phyloP scores from a whole-genome alignment of 2,329 filamentous ascomycete genomes.

The Neopestalotiopsis rosae region DNA sequence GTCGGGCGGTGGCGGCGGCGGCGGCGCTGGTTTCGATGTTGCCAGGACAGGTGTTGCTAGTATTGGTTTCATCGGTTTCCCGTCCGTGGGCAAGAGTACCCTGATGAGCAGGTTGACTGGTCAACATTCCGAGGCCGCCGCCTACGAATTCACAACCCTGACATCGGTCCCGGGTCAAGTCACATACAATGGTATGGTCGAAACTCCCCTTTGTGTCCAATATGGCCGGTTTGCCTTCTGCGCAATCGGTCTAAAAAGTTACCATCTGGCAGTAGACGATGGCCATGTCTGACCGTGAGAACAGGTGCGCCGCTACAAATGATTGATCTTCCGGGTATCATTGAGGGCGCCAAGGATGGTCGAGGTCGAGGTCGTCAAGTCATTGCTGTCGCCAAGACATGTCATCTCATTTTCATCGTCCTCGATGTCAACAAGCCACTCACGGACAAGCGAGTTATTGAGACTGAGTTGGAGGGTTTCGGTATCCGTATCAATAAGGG shows the following conservation, averaged over 20 bases:
- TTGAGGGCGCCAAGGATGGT: constrained; percentile 97
- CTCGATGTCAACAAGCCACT: constrained; percentile 98
- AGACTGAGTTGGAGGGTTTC: constrained; percentile 93
- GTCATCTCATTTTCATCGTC: constrained; percentile 98
- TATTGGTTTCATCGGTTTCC: constrained; percentile 97
- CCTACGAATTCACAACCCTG: constrained; percentile 98
- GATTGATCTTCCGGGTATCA: constrained; percentile 97
- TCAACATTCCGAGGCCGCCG: constrained; percentile 95
- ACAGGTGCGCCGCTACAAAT: constrained; percentile 91
- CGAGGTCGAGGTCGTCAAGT: constrained; percentile 97
- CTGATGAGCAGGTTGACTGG: constrained; percentile 94
- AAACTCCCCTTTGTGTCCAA: neutral
- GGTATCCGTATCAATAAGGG: constrained; percentile 97
- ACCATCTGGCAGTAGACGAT: neutral
- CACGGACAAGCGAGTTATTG: constrained; percentile 95
- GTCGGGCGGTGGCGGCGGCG: constrained; percentile 72
- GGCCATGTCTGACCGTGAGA: neutral
- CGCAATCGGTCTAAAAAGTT: neutral
- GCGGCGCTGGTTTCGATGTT: constrained; percentile 92
- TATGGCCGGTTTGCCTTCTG: neutral
- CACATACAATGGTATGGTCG: constrained; percentile 75
- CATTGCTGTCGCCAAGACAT: constrained; percentile 98
- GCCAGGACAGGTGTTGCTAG: constrained; percentile 96
- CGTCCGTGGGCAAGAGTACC: constrained; percentile 97
- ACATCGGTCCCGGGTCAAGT: constrained; percentile 98